A percentile compares a stretch with the other conserved stretches of the same genome.
phyloP scores from a whole-genome alignment of 2,329 filamentous ascomycete species.

The Chrysosporium keratinophilum region DNA sequence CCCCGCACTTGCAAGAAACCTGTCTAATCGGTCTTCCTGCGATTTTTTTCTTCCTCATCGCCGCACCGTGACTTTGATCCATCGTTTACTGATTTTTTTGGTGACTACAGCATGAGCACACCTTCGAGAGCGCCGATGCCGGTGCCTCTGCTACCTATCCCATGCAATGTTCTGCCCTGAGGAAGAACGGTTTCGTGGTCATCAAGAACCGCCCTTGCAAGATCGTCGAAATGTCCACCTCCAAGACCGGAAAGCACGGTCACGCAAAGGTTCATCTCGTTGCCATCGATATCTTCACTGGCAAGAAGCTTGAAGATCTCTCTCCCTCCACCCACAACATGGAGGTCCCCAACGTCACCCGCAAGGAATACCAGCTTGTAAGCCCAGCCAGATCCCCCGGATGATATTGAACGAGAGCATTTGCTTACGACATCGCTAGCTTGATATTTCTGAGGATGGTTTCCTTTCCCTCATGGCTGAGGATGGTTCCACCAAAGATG shows the following conservation, averaged over 20 bases:
- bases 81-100: conserved; percentile 14
- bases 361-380: conserved; percentile 89
- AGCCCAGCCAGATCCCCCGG: conserved; percentile 35
- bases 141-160: conserved; percentile 90
- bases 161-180: conserved; percentile 98
- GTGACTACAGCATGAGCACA: conserved; percentile 52
- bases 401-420: not conserved
- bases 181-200: conserved; percentile 97
- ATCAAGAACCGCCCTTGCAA: conserved; percentile 99
- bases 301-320: conserved; percentile 99
- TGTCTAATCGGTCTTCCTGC: not conserved
- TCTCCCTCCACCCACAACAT: conserved; percentile 83
- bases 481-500: conserved; percentile 79
- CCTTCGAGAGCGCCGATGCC: conserved; percentile 90
- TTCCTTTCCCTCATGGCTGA: conserved; percentile 92
- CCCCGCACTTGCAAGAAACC: not conserved
- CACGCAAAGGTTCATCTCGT: conserved; percentile 99
- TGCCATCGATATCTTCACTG: conserved; percentile 97
- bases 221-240: conserved; percentile 99
- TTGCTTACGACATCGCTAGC: conserved; percentile 40
- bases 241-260: conserved; percentile 99
- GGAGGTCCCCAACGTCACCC: conserved; percentile 87
- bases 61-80: not conserved
- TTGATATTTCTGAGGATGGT: conserved; percentile 86
- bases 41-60: not conserved